Evolutionary conservation across 192 early-diverging fungal species (phyloP), one percentile per base, ranked within the genome.

Genomic region (Gigaspora rosea): DNA sequence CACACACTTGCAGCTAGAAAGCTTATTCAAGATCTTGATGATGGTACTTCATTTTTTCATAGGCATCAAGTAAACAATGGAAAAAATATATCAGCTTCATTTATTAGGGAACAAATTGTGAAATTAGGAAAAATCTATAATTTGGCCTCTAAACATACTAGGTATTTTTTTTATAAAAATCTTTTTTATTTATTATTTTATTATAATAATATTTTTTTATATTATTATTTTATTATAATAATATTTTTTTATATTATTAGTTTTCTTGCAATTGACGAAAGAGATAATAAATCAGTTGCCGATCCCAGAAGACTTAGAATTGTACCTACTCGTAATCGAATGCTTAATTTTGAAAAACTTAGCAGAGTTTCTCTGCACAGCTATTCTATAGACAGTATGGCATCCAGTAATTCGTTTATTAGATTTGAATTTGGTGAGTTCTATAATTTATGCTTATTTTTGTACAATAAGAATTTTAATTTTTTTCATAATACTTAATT

Each of bases 11-110:
- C 61, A 8, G 73, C 62, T 13, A 57, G 73, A 41, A 75, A 75
- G 65, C 27, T 75, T 8, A 75, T 75, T 16, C 73, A 64, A 59
- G 73, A 75, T 65, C 18, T 75, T 22, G 49, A 75, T 50, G 73
- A 75, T 20, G 33, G n/a, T 11, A 75, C 2, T 41, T 66, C 63
- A 33, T 66, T 36, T 76, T 2, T 76, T 11, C 75, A 76, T 76
- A 27, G 27, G 27, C 27, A 27, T 27, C 27, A 35, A 63, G n/a
- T 5, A 61, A 61, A 10, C 48, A 8, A 64, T 65, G 32, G 59
- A 75, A 52, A 47, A 27, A 51, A 35, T 75, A 10, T 16, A 56
- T 12, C 22, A 3, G 8, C 32, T 5, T 15, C 27, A 27, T 16
- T 54, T 8, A 27, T 66, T 50, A 65, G 47, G 41, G 49, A 67